phyloP scores from a whole-genome alignment of 768 basidiomycete species.

The Amanita pseudoporphyria region DNA sequence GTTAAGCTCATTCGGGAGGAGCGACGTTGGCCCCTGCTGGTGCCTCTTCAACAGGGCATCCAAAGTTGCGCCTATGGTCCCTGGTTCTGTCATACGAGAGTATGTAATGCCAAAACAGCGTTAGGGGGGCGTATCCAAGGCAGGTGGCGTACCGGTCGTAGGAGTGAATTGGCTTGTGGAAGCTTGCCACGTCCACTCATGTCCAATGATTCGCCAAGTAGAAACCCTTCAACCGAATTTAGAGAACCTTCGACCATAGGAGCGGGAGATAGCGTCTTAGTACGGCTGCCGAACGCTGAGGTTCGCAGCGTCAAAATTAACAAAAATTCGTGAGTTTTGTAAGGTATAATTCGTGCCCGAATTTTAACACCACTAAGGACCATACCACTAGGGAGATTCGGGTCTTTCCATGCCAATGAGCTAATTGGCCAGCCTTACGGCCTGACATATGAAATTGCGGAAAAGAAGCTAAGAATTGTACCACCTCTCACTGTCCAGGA shows the following conservation, averaged over 20 bases:
- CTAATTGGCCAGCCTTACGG: constrained; percentile 82
- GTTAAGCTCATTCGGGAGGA: constrained; percentile 47
- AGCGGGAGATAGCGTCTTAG: constrained; percentile 66
- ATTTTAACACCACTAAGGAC: constrained; percentile 32
- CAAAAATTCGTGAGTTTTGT: constrained; percentile 50
- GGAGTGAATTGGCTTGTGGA: too few relatives aligned
- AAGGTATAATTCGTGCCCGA: neutral
- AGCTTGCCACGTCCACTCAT: neutral
- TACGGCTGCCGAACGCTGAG: constrained; percentile 73
- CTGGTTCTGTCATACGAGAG: constrained; percentile 9
- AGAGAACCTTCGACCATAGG: constrained; percentile 36
- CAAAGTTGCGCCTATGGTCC: constrained; percentile 15
- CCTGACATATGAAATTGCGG: constrained; percentile 76
- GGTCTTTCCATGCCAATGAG: constrained; percentile 69
- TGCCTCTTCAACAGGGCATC: constrained; percentile 23
- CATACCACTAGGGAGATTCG: constrained; percentile 75
- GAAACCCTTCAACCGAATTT: too few relatives aligned
- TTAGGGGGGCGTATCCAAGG: neutral
- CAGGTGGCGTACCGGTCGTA: neutral
- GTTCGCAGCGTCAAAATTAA: constrained; percentile 68
- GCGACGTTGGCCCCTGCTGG: constrained; percentile 20
- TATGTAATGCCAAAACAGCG: neutral
- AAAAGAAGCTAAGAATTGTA: constrained; percentile 55
- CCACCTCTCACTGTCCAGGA: constrained; percentile 63
- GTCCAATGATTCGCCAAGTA: neutral